Base-by-base conservation (phyloP, 139 green algal genomes). In the Tetradesmus obliquus region DNA sequence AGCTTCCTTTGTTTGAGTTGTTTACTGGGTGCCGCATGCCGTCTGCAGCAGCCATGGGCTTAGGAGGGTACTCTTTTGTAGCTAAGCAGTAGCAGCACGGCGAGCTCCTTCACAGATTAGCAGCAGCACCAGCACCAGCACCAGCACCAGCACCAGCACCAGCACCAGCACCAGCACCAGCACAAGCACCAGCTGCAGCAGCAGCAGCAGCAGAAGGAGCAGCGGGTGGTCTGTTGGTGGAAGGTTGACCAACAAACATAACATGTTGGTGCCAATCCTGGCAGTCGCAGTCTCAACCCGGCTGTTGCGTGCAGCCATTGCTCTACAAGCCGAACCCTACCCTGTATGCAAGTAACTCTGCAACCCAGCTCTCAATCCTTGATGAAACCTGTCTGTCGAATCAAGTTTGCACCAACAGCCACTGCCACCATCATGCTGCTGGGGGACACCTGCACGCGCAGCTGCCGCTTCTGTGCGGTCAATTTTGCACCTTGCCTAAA, bases 381-480 rank as follows among this genome's bases (percentile, higher is more conserved):
- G 58, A 82, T 62, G 60, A 84, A 15, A 82, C 74, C 2, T 76
- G 66, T 2, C 15, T 76, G 19, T 15, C 19, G 66, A 15, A 76
- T 76, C 15, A n/a, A 76, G 72, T 32, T 62, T 84, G 32, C 60
- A 84, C 22, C 19, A 69, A 15, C 87, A 80, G 95, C 93, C 24
- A 97, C 95, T 87, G 97, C 97, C 71, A 98, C 96, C 13, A 98
- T 98, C 92, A 99, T 99, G 97, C 93, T 99, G 8, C 91, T 98
- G 79, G 97, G 96, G 88, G 89, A 97, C 92, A 98, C 96, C 5
- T 99, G 97, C 94, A 99, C 97, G 0, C 92, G 97, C 69, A 96
- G 95, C 85, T 98, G 95, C 94, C 93, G 80, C 93, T 95, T 82
- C 53, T 83, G 62, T 66, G 66, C 53, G 17, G 58, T 87, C 24